phyloP scores from a whole-genome alignment of 139 green algal species.

The Edaphochlamys debaryana region DNA sequence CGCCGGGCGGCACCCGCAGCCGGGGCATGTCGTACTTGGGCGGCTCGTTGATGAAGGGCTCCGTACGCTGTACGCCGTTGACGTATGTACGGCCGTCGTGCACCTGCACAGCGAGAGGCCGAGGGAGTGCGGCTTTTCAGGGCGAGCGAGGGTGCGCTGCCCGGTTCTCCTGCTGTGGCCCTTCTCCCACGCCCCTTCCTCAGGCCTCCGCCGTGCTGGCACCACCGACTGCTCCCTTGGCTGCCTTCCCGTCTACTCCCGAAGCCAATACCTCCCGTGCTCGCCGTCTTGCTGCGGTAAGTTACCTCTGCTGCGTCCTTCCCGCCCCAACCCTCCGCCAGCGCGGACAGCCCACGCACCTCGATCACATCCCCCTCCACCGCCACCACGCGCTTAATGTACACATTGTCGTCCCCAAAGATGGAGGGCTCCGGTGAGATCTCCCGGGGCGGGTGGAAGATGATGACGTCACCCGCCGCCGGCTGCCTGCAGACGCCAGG shows the following conservation, averaged over 20 bases:
- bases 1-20: slow-evolving; percentile 76
- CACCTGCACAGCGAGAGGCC: slow-evolving; percentile 68
- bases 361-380: slow-evolving; percentile 89
- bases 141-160: too few relatives aligned
- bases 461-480: slow-evolving; percentile 90
- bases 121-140: too few relatives aligned
- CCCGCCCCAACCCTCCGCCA: too few relatives aligned
- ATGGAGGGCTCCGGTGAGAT: slow-evolving; percentile 32
- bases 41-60: slow-evolving; percentile 90
- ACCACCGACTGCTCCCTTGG: too few relatives aligned
- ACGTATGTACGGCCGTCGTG: slow-evolving; percentile 84
- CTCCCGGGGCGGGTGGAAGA: slow-evolving; percentile 87
- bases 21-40: slow-evolving; percentile 78
- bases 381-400: slow-evolving; percentile 98
- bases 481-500: slow-evolving; percentile 56
- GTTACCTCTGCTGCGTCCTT: neutral
- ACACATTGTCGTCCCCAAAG: slow-evolving; percentile 91
- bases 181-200: neutral
- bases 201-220: too few relatives aligned
- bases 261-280: too few relatives aligned
- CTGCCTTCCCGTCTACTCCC: too few relatives aligned
- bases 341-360: slow-evolving; percentile 70
- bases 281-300: neutral
- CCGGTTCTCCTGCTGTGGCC: too few relatives aligned
- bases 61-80: slow-evolving; percentile 79